Evolutionary conservation across 305 asterid species (phyloP), one percentile per base, ranked within the genome.

Genomic region (Striga hermonthica): DNA sequence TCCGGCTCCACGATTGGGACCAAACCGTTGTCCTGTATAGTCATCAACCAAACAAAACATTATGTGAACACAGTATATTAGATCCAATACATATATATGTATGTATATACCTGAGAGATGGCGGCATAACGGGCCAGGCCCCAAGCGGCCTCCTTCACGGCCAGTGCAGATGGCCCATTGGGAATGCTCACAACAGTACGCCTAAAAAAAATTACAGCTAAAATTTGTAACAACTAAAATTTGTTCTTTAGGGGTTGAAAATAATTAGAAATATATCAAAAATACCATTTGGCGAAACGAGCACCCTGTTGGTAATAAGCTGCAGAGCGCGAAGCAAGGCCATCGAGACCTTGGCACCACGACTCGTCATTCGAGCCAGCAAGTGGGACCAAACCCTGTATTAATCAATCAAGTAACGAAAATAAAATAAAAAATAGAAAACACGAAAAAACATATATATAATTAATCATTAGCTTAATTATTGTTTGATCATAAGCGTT

Each of bases 41-140:
- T 56, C 35, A 14, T 66, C 31, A 22, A 22, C 31, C 31, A 22
- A 22, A 22, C 31, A 22, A 22, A 22, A 22, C 31, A 22, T 22
- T 22, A 22, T 22, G 31, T 2, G 2, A 22, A 22, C 31, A 22
- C n/a, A n/a, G n/a, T n/a, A n/a, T n/a, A n/a, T n/a, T n/a, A n/a
- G n/a, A n/a, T n/a, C n/a, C n/a, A n/a, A n/a, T n/a, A n/a, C n/a
- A n/a, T n/a, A 22, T 22, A 2, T 22, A 22, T 22, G 31, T 22
- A 2, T 22, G 31, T 22, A 58, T 31, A 3, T 70, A 84, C 97
- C 93, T 90, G 96, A 67, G 97, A 90, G 60, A 90, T 86, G 43
- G 96, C 89, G 60, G 97, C 97, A 72, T 90, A 90, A 12, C 96
- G 96, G 64, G 97, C 97, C 67, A 90, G 95, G 58, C 97, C 97